Percentiles rank a stretch among this genome's conserved stretches.
Conservation (phyloP, 2,329 filamentous ascomycete genomes). For the Xylaria sp. region DNA sequence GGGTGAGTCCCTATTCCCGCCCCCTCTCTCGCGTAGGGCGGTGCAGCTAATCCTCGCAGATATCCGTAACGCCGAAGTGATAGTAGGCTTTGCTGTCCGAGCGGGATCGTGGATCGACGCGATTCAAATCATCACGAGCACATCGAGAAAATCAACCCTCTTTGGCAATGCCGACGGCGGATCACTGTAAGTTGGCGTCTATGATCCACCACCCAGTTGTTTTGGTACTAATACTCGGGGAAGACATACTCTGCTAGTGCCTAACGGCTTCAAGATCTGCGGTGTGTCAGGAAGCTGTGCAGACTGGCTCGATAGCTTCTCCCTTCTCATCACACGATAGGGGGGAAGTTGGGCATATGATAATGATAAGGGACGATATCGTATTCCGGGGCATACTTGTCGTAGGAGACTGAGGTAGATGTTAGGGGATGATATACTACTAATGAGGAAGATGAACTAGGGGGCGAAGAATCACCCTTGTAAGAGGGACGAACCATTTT, state of each 20-base stretch:
- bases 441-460: constrained; percentile 13
- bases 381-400: constrained; percentile 21
- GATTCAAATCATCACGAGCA: constrained; percentile 87
- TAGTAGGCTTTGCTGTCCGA: constrained; percentile 87
- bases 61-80: constrained; percentile 83
- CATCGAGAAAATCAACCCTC: constrained; percentile 85
- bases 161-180: constrained; percentile 86
- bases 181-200: constrained; percentile 74
- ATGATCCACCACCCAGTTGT: constrained; percentile 5
- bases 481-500: constrained; percentile 23
- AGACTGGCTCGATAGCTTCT: constrained; percentile 86
- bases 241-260: constrained; percentile 89
- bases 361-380: not conserved
- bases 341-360: not conserved
- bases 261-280: constrained; percentile 87
- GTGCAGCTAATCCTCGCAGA: constrained; percentile 61
- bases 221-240: constrained; percentile 40
- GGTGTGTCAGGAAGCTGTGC: constrained; percentile 87
- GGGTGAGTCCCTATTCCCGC: constrained; percentile 62
- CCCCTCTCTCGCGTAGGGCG: not conserved
- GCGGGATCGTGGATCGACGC: constrained; percentile 87
- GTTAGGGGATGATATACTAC: constrained; percentile 6
- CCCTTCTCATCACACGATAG: constrained; percentile 80
- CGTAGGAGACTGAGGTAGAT: constrained; percentile 9
- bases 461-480: constrained; percentile 17